Evolutionary conservation across 768 basidiomycete species (phyloP), one percentile per base, ranked within the genome.

Genomic region (Botryobasidium botryosum): DNA sequence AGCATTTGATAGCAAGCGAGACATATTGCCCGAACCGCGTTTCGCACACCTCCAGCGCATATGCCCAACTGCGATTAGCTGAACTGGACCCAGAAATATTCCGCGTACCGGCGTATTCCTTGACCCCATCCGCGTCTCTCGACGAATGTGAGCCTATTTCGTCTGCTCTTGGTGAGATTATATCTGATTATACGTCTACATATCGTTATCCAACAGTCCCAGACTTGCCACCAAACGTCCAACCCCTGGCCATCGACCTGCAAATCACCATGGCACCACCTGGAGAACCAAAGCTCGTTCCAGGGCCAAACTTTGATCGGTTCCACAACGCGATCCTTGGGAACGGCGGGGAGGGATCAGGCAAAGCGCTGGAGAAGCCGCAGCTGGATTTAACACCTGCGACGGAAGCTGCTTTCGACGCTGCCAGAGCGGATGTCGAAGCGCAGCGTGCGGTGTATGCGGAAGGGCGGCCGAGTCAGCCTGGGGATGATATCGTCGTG

Each of bases 1-100:
- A 92, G 84, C 87, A 94, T 52, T 51, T 85, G 3, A 63, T 94
- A 18, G 69, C 84, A 5, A 77, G 83, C 5, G 66, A 70, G 24
- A 68, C 72, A 48, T 64, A 78, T 47, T 62, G 64, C 32, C 59
- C 73, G 1, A 72, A 90, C 56, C 72, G 70, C 1, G 65, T 86
- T 17, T 76, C 77, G 8, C 91, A 85, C 55, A 79, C 75, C 2
- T 77, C 75, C 26, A 71, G 77, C 2, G 78, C 78, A 6, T 72
- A 73, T 51, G 74, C 74, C 50, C 79, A 84, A 49, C 67, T 85
- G 17, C 70, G 75, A 40, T 65, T 96, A 13, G 73, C 73, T 51
- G 64, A 76, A 47, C 64, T 92, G 21, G 85, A 92, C 52, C 50
- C 68, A 1, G 59, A 70, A 1, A 71, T 90, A 53, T 96, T 94